Percentiles rank a stretch among this genome's conserved stretches.
Conservation (phyloP, 2,329 filamentous ascomycete genomes). For the Penicillium corylophilum region DNA sequence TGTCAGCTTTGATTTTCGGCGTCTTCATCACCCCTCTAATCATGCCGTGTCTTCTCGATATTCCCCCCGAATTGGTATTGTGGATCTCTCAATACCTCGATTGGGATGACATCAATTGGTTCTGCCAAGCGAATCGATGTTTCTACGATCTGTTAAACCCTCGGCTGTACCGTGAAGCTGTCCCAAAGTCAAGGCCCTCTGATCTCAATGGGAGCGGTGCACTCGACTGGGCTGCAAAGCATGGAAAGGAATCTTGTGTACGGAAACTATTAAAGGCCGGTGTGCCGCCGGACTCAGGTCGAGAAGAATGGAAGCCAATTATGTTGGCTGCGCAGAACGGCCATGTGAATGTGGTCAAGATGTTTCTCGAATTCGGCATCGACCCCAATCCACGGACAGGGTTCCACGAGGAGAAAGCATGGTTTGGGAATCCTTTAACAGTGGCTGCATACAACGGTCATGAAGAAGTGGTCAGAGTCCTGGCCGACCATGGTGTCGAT, state of each 20-base stretch:
- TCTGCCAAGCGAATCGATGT: neutral
- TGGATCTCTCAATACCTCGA: neutral
- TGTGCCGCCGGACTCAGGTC: neutral
- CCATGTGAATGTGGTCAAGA: neutral
- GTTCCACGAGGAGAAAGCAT: neutral
- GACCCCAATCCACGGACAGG: neutral
- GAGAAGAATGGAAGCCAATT: neutral
- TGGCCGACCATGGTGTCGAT: neutral
- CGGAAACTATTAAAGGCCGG: neutral
- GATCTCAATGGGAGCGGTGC: neutral
- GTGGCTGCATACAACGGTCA: neutral
- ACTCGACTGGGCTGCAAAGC: slow-evolving; percentile 1
- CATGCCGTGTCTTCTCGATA: neutral
- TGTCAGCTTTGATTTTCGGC: neutral
- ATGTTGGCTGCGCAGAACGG: neutral
- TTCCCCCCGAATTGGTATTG: neutral
- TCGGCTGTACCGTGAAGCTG: neutral
- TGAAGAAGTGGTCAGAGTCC: neutral
- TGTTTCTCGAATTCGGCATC: neutral
- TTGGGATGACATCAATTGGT: neutral
- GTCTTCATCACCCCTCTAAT: neutral
- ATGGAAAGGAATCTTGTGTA: neutral
- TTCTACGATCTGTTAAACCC: neutral
- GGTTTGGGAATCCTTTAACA: neutral
- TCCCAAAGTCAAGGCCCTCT: no score